phyloP scores from a whole-genome alignment of 2,329 filamentous ascomycete species.

The Penicillium italicum region DNA sequence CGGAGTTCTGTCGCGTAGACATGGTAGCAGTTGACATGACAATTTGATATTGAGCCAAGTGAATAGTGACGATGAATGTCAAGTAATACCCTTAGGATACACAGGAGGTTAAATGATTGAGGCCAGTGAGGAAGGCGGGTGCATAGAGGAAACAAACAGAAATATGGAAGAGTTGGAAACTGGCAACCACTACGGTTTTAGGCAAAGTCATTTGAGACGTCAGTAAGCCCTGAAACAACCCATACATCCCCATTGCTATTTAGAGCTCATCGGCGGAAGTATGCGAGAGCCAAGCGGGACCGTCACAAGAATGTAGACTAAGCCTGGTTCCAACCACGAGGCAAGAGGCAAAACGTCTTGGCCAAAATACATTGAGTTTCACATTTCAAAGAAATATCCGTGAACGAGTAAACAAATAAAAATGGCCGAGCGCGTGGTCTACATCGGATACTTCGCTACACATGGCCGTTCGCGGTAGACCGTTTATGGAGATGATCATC shows the following conservation, averaged over 20 bases:
- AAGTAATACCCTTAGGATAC: not conserved
- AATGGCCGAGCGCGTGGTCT: constrained; percentile 4
- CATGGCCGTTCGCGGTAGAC: constrained; percentile 18
- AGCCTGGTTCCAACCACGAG: constrained; percentile 18
- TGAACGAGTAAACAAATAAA: constrained; percentile 11
- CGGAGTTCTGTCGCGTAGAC: constrained; percentile 21
- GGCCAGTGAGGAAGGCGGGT: not conserved
- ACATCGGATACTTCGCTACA: constrained; percentile 1
- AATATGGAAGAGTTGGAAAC: not conserved
- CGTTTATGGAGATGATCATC: constrained; percentile 5
- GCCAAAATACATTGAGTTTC: not conserved
- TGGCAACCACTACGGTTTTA: not conserved
- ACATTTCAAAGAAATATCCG: constrained; percentile 3
- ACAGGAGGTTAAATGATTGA: not conserved
- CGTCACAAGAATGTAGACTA: constrained; percentile 21
- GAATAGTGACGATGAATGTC: not conserved
- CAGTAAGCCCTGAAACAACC: not conserved
- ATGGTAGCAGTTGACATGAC: constrained; percentile 13
- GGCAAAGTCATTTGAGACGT: not conserved
- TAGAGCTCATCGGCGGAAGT: constrained; percentile 14
- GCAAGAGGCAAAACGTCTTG: constrained; percentile 7
- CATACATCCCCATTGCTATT: constrained; percentile 7
- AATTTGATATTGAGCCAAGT: not conserved
- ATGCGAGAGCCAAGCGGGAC: constrained; percentile 20
- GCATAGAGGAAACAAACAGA: not conserved